These are phyloP conservation scores for Huntiella decipiens DNA, from an alignment of 2,329 filamentous ascomycete genomes.

Conservation along the genomic window DNA sequence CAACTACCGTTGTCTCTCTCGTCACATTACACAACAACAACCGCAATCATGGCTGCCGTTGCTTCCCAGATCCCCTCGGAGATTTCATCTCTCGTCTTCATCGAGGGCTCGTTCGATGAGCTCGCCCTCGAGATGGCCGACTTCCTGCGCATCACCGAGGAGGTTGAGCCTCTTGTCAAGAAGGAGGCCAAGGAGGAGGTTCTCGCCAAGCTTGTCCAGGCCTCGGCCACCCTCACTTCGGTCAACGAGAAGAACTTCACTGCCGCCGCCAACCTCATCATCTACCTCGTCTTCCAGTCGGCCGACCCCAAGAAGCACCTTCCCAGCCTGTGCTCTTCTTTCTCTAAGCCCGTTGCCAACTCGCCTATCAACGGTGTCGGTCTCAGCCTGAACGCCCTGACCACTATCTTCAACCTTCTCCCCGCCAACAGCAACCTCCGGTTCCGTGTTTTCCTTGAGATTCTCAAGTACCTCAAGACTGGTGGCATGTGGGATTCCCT, in stretches of 20 bases:
- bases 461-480: constrained; percentile 62
- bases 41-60: constrained; percentile 17
- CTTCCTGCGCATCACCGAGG: constrained; percentile 71
- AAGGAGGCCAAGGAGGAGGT: constrained; percentile 68
- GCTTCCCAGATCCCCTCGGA: constrained; percentile 19
- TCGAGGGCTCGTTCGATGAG: constrained; percentile 89
- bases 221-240: constrained; percentile 56
- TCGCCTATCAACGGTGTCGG: constrained; percentile 71
- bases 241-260: constrained; percentile 94
- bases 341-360: constrained; percentile 68
- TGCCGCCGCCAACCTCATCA: constrained; percentile 87
- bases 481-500: constrained; percentile 66
- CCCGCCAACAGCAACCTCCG: constrained; percentile 56
- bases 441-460: constrained; percentile 78
- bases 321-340: constrained; percentile 71
- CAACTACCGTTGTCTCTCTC: not conserved
- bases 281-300: constrained; percentile 79
- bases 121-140: constrained; percentile 86
- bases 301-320: constrained; percentile 73
- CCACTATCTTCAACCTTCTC: constrained; percentile 92
- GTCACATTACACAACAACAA: constrained; percentile 1
- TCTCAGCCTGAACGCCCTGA: constrained; percentile 75
- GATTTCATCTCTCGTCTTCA: constrained; percentile 38
- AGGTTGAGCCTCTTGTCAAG: constrained; percentile 54
- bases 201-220: constrained; percentile 73